Percentiles rank a stretch among this genome's conserved stretches.
Conservation (phyloP, 2,329 filamentous ascomycete genomes). For the Spiromastix sp. region DNA sequence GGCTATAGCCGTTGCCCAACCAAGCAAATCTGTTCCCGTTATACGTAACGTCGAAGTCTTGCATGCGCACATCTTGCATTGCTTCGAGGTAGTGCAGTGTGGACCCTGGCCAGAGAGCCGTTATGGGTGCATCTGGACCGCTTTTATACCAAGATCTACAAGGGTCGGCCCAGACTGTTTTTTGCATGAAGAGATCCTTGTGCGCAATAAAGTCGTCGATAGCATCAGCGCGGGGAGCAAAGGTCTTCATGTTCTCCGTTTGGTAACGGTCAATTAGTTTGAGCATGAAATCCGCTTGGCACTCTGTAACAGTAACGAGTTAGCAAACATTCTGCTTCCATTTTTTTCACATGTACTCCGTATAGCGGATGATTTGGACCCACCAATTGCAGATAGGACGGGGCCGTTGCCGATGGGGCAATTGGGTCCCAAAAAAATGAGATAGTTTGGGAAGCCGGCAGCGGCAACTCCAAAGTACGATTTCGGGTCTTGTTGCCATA, state of each 20-base stretch:
- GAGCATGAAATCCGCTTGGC: conserved; percentile 7
- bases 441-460: conserved; percentile 3
- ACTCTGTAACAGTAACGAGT: conserved; percentile 1
- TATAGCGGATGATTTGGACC: not conserved
- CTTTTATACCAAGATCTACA: conserved; percentile 13
- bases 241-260: conserved; percentile 6
- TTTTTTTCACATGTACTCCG: no score
- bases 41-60: not conserved
- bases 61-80: not conserved
- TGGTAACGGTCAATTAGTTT: conserved; percentile 7
- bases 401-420: conserved; percentile 6
- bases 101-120: conserved; percentile 14
- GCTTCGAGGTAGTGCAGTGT: conserved; percentile 12
- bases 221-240: not conserved
- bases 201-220: conserved; percentile 4
- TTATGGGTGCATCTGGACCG: conserved; percentile 7
- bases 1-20: not conserved
- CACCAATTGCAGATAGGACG: conserved; percentile 4
- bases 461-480: conserved; percentile 2
- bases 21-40: not conserved
- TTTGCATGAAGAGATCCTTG: not conserved
- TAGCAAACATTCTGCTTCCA: not conserved
- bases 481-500: conserved; percentile 2
- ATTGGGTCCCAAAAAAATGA: conserved; percentile 7
- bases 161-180: conserved; percentile 5